These are phyloP conservation scores for Kondoa malvinella DNA, from an alignment of 768 basidiomycete species.

Conservation along the genomic window DNA sequence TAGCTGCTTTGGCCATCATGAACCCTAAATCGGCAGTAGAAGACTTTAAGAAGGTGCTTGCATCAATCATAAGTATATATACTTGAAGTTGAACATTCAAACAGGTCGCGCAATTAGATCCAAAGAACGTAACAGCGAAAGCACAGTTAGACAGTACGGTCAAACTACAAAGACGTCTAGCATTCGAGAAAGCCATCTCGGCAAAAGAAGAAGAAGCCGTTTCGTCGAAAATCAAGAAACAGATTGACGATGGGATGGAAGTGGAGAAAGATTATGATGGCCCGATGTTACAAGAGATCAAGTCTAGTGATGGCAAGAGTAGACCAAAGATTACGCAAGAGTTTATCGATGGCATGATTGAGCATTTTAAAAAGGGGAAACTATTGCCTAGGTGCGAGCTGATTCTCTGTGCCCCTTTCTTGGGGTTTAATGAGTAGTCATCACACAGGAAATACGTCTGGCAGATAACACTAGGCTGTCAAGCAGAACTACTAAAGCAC, in stretches of 20 bases:
- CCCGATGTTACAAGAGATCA: slow-evolving; percentile 43
- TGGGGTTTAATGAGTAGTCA: neutral
- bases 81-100: slow-evolving; percentile 36
- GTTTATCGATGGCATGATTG: slow-evolving; percentile 71
- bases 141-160: slow-evolving; percentile 70
- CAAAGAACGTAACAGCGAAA: slow-evolving; percentile 62
- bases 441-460: slow-evolving; percentile 61
- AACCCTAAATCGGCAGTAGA: slow-evolving; percentile 68
- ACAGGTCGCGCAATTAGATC: slow-evolving; percentile 57
- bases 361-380: slow-evolving; percentile 89
- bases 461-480: slow-evolving; percentile 85
- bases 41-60: slow-evolving; percentile 62
- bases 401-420: neutral
- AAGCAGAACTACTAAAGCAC: slow-evolving; percentile 55
- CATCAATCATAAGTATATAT: no score
- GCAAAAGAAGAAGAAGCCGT: slow-evolving; percentile 72
- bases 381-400: slow-evolving; percentile 45
- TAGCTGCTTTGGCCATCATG: slow-evolving; percentile 70
- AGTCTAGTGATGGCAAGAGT: slow-evolving; percentile 39
- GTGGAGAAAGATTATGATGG: slow-evolving; percentile 58
- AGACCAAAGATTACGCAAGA: slow-evolving; percentile 45
- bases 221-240: slow-evolving; percentile 49
- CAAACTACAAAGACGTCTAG: slow-evolving; percentile 60
- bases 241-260: slow-evolving; percentile 18
- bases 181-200: slow-evolving; percentile 43